Evolutionary conservation across 2,329 filamentous ascomycete genomes (phyloP), one percentile per base, ranked within the genome.

Genomic region (Aaosphaeria pasadenensis): DNA sequence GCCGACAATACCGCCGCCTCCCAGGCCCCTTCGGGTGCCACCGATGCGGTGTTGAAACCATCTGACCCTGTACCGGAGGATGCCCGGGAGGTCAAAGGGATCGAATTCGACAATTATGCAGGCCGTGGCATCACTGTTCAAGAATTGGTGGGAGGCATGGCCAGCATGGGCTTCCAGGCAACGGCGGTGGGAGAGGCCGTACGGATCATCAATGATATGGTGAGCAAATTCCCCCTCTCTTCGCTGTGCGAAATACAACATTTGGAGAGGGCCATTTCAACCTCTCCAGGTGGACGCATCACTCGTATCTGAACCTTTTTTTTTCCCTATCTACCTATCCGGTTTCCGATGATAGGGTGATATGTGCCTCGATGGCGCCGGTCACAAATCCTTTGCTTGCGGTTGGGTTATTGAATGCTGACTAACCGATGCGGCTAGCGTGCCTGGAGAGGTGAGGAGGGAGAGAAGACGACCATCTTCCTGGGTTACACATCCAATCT

Each of bases 401-500:
- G 17, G 17, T 24, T 24, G 17, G 17, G 17, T 24, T 24, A 24
- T 24, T 24, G n/a, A 36, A 9, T 36, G 33, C 7, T 36, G 33
- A 36, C 33, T 36, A 36, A 36, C 33, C 7, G 9, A 36, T 36
- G 9, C 33, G 17, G 43, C 59, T 64, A 86, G 89, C 82, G 90
- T 66, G 80, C 82, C 48, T 97, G 89, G 86, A 79, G 80, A 52
- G 88, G 89, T 1, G 88, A 91, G 63, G 88, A 88, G 1, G 83
- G 83, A 11, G 84, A 87, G 29, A 82, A 82, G 62, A 94, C 94
- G 13, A 97, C 94, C 51, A 92, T 99, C 60, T 97, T 99, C 72
- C 83, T 99, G 6, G 94, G 94, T 48, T 99, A 96, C 75, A 99
- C 94, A 7, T 96, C 90, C 44, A 99, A 99, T 69, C 80, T 99